phyloP scores from a whole-genome alignment of 352 stramenopile species.

The Globisporangium takayamanum region DNA sequence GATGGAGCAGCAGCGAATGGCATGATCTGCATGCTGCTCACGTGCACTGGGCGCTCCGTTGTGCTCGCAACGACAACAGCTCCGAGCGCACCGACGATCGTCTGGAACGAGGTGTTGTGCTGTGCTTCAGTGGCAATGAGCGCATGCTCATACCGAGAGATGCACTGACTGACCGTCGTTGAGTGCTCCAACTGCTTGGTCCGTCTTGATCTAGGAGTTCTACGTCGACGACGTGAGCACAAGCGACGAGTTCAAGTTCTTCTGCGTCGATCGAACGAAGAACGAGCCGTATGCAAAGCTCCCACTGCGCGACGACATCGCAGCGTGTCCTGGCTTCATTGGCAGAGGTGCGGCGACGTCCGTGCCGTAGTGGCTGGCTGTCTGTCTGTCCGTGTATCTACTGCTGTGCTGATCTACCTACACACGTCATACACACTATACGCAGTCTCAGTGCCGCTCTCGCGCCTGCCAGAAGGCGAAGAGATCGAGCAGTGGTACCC shows the following conservation, averaged over 20 bases:
- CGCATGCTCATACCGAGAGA: no score
- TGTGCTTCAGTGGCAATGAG: neutral
- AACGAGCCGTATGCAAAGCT: conserved; percentile 38
- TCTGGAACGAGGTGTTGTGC: conserved; percentile 42
- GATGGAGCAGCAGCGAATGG: conserved; percentile 17
- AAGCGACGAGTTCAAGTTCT: conserved; percentile 58
- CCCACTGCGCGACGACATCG: conserved; percentile 38
- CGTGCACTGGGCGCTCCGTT: conserved; percentile 15
- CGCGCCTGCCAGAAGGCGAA: conserved; percentile 61
- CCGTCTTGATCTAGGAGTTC: conserved; percentile 41
- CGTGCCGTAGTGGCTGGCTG: neutral
- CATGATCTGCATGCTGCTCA: conserved; percentile 44
- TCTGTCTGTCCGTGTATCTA: neutral
- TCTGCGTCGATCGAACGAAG: conserved; percentile 56
- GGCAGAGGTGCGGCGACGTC: conserved; percentile 45
- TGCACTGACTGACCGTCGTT: neutral
- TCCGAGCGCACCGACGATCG: conserved; percentile 27
- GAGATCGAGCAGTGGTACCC: conserved; percentile 85
- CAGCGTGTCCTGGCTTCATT: conserved; percentile 49
- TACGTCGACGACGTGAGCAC: conserved; percentile 56
- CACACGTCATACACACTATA: neutral
- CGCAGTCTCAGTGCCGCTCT: conserved; percentile 55
- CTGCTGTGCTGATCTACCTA: neutral
- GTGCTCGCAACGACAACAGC: conserved; percentile 40
- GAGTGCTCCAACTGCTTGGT: no score